Evolutionary conservation across 257 asterid genomes (phyloP).

Genomic region (Ocimum tenuiflorum): DNA sequence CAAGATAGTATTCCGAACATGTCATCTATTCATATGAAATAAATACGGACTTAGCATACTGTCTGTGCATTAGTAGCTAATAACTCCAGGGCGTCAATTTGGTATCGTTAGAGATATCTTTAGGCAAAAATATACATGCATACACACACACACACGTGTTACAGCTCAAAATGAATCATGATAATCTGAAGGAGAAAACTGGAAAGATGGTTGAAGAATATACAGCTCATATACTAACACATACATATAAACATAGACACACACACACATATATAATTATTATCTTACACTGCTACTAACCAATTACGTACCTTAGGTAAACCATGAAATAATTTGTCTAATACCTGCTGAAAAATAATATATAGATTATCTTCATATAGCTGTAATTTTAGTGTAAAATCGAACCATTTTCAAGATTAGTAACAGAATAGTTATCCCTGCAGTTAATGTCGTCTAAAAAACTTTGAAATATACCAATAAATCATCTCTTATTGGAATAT

Average conservation of each 20-base stretch:
- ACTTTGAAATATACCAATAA: neutral
- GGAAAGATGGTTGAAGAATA: neutral
- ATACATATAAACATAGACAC: neutral
- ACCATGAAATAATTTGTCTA: too few species aligned
- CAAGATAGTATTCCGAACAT: constrained; percentile 35
- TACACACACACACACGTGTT: neutral
- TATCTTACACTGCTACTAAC: neutral
- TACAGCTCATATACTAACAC: too few species aligned
- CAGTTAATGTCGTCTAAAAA: neutral
- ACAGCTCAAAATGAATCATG: neutral
- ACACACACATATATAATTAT: neutral
- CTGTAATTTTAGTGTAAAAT: neutral
- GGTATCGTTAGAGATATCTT: neutral
- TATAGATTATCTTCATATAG: neutral
- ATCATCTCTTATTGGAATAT: neutral
- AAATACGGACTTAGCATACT: neutral
- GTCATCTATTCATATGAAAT: constrained; percentile 3
- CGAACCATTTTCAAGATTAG: neutral
- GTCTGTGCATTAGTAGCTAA: neutral
- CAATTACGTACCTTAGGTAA: neutral
- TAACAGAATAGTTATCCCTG: neutral
- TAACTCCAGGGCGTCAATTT: neutral
- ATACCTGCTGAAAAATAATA: too few species aligned
- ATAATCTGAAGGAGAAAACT: neutral
- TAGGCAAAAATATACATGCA: too few species aligned